Evolutionary conservation across 78 protist species (phyloP).

Genomic region (Chrysochromulina parva): DNA sequence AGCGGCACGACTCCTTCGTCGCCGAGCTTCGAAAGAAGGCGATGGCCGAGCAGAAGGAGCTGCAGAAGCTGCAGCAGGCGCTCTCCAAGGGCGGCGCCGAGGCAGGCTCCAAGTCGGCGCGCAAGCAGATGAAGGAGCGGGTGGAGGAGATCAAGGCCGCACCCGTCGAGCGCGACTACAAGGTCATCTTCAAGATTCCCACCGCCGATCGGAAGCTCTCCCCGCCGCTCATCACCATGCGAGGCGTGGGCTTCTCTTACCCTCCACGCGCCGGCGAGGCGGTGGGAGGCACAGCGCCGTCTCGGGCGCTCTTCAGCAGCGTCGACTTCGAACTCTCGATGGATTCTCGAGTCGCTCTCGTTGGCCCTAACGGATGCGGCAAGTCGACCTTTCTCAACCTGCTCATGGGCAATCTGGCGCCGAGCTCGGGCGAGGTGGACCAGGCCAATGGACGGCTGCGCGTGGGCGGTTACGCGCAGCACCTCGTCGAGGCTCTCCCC

Average conservation of each 20-base stretch:
- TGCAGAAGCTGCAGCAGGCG: not conserved
- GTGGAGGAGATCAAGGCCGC: not conserved
- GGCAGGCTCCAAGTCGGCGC: constrained; percentile 35
- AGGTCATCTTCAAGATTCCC: not conserved
- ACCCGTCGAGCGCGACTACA: not conserved
- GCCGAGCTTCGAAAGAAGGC: not conserved
- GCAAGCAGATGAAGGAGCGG: constrained; percentile 17
- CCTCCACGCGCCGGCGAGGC: not conserved
- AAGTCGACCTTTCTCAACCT: constrained; percentile 55
- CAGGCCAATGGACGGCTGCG: constrained; percentile 63
- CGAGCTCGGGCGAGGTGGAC: constrained; percentile 56
- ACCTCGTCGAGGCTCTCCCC: constrained; percentile 82
- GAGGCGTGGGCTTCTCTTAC: not conserved
- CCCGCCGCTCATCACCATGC: not conserved
- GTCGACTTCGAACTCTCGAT: not conserved
- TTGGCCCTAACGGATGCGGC: constrained; percentile 41
- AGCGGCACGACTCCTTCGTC: not conserved
- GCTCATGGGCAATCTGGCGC: constrained; percentile 79
- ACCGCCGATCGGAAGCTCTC: not conserved
- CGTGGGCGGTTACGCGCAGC: constrained; percentile 83
- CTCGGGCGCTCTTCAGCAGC: not conserved
- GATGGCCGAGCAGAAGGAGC: not conserved
- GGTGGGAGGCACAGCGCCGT: no score
- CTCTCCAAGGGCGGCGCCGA: constrained; percentile 67
- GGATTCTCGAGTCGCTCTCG: constrained; percentile 29